Base-by-base conservation (phyloP, 768 basidiomycete species). In the Hericium erinaceus region DNA sequence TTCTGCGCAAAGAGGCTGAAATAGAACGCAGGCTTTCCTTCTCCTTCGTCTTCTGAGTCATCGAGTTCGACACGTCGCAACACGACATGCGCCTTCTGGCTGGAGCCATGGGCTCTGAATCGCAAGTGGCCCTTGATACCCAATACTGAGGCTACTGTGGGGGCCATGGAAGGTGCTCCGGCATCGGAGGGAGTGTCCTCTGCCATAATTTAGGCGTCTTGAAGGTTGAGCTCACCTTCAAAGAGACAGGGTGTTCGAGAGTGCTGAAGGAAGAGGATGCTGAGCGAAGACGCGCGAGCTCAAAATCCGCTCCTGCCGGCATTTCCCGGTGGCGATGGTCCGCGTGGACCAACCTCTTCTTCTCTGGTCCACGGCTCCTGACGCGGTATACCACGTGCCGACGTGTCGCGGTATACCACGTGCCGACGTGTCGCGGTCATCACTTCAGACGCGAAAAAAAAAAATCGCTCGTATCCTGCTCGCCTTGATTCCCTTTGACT, bases 1-100 rank as follows among this genome's bases (percentile, higher is more conserved):
- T 88, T 88, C 64, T 79, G 77, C 3, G 86, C 83, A 66, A 85
- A 83, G 12, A 88, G 72, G 65, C 77, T 80, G 66, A 85, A 88
- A 67, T 78, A 80, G 40, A 79, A 75, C 56, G 78, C 65, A 28
- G 67, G 64, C 18, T 62, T 55, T 20, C 68, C 67, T n/a, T 72
- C 69, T 10, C 66, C 75, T 54, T 75, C 75, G 54, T 76, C 77
- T 55, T 64, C 68, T 10, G 77, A 70, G 62, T 78, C 74, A 26
- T 79, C 78, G 18, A 72, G 56, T 60, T 75, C 75, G 61, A 84
- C 84, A 69, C 84, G 84, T 73, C 80, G 76, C 48, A 88, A 69
- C 61, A 87, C 72, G 61, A 84, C 76, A 70, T 88, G 86, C 26
- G 86, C 77, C 67, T 86, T 87, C 64, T 84, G 82, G 56, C 75